phyloP scores from a whole-genome alignment of 768 basidiomycete species.

The Macrocybe gigantea region DNA sequence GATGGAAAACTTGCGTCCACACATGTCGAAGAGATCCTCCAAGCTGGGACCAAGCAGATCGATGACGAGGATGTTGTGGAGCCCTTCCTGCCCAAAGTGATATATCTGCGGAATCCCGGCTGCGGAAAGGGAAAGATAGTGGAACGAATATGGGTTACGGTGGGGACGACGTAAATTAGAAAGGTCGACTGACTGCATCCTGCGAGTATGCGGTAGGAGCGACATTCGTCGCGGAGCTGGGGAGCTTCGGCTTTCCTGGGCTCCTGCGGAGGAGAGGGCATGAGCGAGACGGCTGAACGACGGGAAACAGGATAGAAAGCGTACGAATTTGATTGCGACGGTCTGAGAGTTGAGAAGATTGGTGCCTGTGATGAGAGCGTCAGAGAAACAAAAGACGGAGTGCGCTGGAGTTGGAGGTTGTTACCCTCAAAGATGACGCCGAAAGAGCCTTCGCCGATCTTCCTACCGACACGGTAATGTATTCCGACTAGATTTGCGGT shows the following conservation, averaged over 20 bases:
- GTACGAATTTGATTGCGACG: slow-evolving; percentile 99
- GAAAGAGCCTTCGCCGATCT: slow-evolving; percentile 98
- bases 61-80: slow-evolving; percentile 98
- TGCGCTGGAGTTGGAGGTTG: slow-evolving; percentile 1
- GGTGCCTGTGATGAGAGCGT: slow-evolving; percentile 53
- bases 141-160: slow-evolving; percentile 10
- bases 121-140: slow-evolving; percentile 27
- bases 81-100: slow-evolving; percentile 97
- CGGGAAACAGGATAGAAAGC: slow-evolving; percentile 26
- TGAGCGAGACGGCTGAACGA: slow-evolving; percentile 6
- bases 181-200: slow-evolving; percentile 70
- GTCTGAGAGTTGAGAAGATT: slow-evolving; percentile 98
- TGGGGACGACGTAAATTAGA: slow-evolving; percentile 3
- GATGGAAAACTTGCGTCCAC: slow-evolving; percentile 92
- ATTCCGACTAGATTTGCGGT: slow-evolving; percentile 83
- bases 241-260: slow-evolving; percentile 94
- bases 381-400: slow-evolving; percentile 2
- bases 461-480: slow-evolving; percentile 98
- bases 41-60: slow-evolving; percentile 95
- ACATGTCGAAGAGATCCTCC: slow-evolving; percentile 99
- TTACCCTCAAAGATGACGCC: slow-evolving; percentile 91
- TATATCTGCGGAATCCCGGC: slow-evolving; percentile 99
- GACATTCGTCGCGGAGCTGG: slow-evolving; percentile 96
- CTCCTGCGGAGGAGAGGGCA: slow-evolving; percentile 45
- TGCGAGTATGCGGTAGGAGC: slow-evolving; percentile 87